A percentile compares a stretch with the other conserved stretches of the same genome.
Conservation (phyloP, 768 basidiomycete genomes). For the Daedalea quercina region DNA sequence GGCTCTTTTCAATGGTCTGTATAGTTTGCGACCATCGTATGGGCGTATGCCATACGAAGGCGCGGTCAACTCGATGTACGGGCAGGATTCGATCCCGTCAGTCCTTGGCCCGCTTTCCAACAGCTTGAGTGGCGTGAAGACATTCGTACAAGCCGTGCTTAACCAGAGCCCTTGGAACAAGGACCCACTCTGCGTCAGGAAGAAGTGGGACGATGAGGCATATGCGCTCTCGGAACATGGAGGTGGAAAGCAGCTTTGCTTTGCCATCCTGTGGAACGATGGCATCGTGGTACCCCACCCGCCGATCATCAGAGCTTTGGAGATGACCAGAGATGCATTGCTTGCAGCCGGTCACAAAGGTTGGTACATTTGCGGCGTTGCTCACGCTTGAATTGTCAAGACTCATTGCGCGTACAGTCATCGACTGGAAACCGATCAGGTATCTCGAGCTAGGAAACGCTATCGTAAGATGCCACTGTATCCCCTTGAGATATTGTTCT, state of each 20-base stretch:
- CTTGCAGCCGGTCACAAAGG: conserved; percentile 59
- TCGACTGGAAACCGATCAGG: conserved; percentile 60
- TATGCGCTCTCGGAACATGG: conserved; percentile 23
- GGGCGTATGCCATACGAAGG: conserved; percentile 65
- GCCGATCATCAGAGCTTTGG: conserved; percentile 55
- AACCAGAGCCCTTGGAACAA: conserved; percentile 29
- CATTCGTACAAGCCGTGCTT: conserved; percentile 56
- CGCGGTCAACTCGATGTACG: conserved; percentile 56
- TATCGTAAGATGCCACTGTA: conserved; percentile 28
- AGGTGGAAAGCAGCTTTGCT: conserved; percentile 32
- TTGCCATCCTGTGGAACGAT: conserved; percentile 63
- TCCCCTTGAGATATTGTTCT: not conserved
- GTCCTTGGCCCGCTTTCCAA: conserved; percentile 31
- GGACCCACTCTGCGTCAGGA: conserved; percentile 25
- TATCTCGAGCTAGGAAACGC: conserved; percentile 39
- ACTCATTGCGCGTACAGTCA: conserved; percentile 32
- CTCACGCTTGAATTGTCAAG: too few species aligned
- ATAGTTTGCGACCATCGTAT: conserved; percentile 60
- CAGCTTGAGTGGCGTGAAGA: conserved; percentile 28
- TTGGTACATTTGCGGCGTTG: too few species aligned
- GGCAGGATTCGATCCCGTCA: conserved; percentile 46
- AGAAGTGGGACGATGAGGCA: conserved; percentile 19
- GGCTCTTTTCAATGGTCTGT: conserved; percentile 55
- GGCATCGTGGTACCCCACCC: conserved; percentile 55
- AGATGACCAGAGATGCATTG: conserved; percentile 49